phyloP scores from a whole-genome alignment of 148 eudicot genomes.

The Pharnaceum exiguum region DNA sequence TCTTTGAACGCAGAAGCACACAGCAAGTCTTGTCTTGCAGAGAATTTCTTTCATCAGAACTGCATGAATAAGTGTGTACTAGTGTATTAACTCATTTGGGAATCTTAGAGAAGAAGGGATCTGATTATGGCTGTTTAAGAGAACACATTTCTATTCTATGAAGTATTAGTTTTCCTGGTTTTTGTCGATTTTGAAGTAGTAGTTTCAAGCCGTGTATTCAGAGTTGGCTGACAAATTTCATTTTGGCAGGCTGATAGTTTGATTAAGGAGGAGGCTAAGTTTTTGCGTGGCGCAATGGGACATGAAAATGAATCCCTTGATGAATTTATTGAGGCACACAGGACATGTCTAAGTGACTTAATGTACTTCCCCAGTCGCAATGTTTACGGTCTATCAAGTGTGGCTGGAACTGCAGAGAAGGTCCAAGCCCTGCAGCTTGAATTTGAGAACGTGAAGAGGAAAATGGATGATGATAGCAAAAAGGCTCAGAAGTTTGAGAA shows the following conservation, averaged over 20 bases:
- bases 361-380: conserved; percentile 90
- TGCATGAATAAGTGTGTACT: too few relatives aligned
- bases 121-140: too few relatives aligned
- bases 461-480: conserved; percentile 86
- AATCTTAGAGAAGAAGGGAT: too few relatives aligned
- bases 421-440: conserved; percentile 81
- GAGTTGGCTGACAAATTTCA: neutral
- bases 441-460: conserved; percentile 84
- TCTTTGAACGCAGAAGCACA: too few relatives aligned
- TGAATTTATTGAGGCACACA: conserved; percentile 83
- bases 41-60: too few relatives aligned
- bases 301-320: conserved; percentile 74
- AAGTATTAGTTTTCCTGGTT: too few relatives aligned
- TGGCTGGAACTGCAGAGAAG: conserved; percentile 83
- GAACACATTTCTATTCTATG: too few relatives aligned
- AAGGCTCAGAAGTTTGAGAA: conserved; percentile 84
- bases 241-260: conserved; percentile 64
- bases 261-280: conserved; percentile 58
- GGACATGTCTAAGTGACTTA: conserved; percentile 65
- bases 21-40: too few relatives aligned
- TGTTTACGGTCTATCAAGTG: conserved; percentile 83
- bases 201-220: neutral
- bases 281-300: conserved; percentile 75
- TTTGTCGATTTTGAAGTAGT: neutral
- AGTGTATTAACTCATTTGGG: too few relatives aligned